Evolutionary conservation across 306 rosid species (phyloP), one percentile per base, ranked within the genome.

Genomic region (Lathyrus tuberosus): DNA sequence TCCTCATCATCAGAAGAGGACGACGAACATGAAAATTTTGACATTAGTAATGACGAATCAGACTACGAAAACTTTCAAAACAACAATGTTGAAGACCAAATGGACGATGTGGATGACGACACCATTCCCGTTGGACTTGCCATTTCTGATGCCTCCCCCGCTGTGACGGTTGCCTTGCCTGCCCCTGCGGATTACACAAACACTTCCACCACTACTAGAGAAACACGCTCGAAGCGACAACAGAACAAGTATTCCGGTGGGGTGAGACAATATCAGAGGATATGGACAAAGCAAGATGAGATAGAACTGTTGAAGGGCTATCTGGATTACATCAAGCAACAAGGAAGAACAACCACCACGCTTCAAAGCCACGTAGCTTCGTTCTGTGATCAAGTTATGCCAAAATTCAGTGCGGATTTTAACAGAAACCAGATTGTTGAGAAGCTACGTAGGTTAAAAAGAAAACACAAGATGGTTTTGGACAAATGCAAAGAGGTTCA

Each of bases 381-480:
- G 13, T 75, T 80, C 20, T 58, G 73, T 5, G 76, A 73, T 52
- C 76, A 73, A 46, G 33, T 79, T 3, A 67, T 51, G 16, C 83
- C 70, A 4, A 73, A 79, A 46, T 65, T 79, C 1, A 73, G 57
- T 15, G 48, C 16, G 5, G 56, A 2, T 41, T 73, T 79, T 62
- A 79, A 62, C 40, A 73, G 4, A 44, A 73, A 52, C 54, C 83
- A 68, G 67, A 67, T 79, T 52, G 83, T 79, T 41, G 83, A 79
- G 76, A 79, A 79, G 62, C 68, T 79, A 57, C 78, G 79, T 24
- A 76, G 92, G 81, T 72, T 95, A 62, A 95, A 95, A 83, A 89
- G 86, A 72, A 95, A 95, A 75, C 88, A 89, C 83, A 84, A 86
- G 30, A 75, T 71, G 41, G 68, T 79, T 30, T 30, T 83, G 43